Base-by-base conservation (phyloP, 2,329 filamentous ascomycete genomes). In the Cercospora canescens region DNA sequence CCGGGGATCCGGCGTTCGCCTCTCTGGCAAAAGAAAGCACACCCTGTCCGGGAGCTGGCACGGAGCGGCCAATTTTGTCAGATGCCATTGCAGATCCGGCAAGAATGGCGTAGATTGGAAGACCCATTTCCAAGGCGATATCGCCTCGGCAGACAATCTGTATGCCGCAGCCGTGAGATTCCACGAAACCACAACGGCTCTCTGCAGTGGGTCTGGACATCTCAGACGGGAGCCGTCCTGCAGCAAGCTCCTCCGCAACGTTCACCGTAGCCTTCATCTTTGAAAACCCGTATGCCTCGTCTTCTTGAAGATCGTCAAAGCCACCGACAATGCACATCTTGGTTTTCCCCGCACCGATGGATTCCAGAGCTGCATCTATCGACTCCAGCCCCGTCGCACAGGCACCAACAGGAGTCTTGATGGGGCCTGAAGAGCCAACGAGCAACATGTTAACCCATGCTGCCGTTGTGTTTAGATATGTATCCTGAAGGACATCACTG, bases 221-320 rank as follows among this genome's bases (percentile, higher is more conserved):
- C 81, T 99, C 95, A 80, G 90, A 88, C 12, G 95, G 94, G 58
- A 95, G 98, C 71, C 95, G 92, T 56, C 95, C 95, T 76, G 98
- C 95, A 9, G 89, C 93, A 74, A 99, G 92, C 80, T 99, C 96
- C 73, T 98, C 94, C 68, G 97, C 91, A 28, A 94, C 94, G 77
- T 98, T 99, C 87, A 94, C 97, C 63, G 95, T 99, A 66, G 95
- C 95, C 83, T 97, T 96, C 95, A 99, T 99, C 85, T 99, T 99
- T 85, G 95, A 95, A 79, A 99, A 99, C 81, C 99, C 95, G 77
- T 97, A 99, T 1, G 95, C 99, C 60, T 95, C 96, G 82, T 99
- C 95, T 82, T 99, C 95, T 76, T 96, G 93, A 84, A 99, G 97
- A 82, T 99, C 96, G 83, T 99, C 95, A 76, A 99, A 98, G 73